Evolutionary conservation across 768 basidiomycete species (phyloP).

Genomic region (Mycena albidolilacea): DNA sequence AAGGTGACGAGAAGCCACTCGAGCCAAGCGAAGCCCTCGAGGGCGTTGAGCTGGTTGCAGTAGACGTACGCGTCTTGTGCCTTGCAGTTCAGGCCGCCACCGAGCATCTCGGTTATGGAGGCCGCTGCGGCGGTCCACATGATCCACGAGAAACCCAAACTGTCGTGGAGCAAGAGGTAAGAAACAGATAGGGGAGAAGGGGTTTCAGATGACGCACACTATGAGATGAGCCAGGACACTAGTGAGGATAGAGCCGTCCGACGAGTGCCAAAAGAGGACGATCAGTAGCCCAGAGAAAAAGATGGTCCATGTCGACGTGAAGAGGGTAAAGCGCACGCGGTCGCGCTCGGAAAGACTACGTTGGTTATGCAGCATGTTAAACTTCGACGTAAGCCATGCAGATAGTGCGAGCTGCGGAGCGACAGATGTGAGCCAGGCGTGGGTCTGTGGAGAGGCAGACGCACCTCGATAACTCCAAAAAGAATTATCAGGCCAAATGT

Average conservation of each 20-base stretch:
- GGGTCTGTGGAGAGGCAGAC: slow-evolving; percentile 10
- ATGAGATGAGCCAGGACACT: slow-evolving; percentile 75
- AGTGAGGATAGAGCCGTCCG: slow-evolving; percentile 65
- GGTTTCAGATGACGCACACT: slow-evolving; percentile 64
- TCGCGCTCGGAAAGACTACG: slow-evolving; percentile 66
- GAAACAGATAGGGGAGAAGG: slow-evolving; percentile 9
- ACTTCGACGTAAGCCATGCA: slow-evolving; percentile 79
- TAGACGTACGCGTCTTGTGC: slow-evolving; percentile 67
- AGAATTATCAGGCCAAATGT: slow-evolving; percentile 70
- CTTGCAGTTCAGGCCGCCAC: slow-evolving; percentile 81
- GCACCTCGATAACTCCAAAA: slow-evolving; percentile 77
- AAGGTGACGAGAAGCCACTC: slow-evolving; percentile 79
- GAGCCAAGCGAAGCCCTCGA: slow-evolving; percentile 84
- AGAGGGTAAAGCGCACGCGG: slow-evolving; percentile 77
- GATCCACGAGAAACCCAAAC: slow-evolving; percentile 80
- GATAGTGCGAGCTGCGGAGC: slow-evolving; percentile 74
- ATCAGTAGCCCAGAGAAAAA: slow-evolving; percentile 67
- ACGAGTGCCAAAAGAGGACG: slow-evolving; percentile 67
- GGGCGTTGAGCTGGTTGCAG: slow-evolving; percentile 84
- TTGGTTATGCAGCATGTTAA: slow-evolving; percentile 71
- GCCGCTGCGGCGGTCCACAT: slow-evolving; percentile 85
- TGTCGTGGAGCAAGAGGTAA: slow-evolving; percentile 43
- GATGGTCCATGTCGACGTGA: slow-evolving; percentile 81
- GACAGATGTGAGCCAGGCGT: background rate
- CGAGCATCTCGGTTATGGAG: slow-evolving; percentile 75